Evolutionary conservation across 352 stramenopile species (phyloP).

Genomic region (Globisporangium heterothallicum): DNA sequence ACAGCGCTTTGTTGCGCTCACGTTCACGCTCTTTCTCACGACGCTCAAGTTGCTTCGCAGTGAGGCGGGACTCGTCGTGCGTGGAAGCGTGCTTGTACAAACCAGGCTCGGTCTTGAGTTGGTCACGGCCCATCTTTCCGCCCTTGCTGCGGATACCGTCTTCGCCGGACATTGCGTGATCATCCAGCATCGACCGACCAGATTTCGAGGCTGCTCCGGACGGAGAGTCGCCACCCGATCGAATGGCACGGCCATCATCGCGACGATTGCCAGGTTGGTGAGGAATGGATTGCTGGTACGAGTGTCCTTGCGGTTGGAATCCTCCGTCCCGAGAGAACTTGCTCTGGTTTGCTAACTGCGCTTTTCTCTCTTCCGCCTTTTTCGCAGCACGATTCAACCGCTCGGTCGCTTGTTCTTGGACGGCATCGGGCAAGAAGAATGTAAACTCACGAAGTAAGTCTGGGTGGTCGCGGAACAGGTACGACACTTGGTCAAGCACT

Average conservation of each 20-base stretch:
- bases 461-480: constrained; percentile 98
- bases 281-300: constrained; percentile 14
- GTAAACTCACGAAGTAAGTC: constrained; percentile 99
- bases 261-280: constrained; percentile 18
- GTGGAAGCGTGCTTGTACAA: constrained; percentile 44
- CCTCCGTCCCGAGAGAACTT: constrained; percentile 21
- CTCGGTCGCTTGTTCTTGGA: constrained; percentile 96
- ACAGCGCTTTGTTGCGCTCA: constrained; percentile 70
- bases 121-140: constrained; percentile 28
- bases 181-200: constrained; percentile 31
- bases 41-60: constrained; percentile 53
- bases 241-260: constrained; percentile 33
- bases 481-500: constrained; percentile 96
- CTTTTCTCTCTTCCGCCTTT: constrained; percentile 90
- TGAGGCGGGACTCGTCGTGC: constrained; percentile 42
- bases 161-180: constrained; percentile 33
- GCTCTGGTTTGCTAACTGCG: constrained; percentile 50
- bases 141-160: constrained; percentile 26
- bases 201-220: constrained; percentile 47
- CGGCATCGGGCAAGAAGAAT: constrained; percentile 98
- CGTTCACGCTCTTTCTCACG: constrained; percentile 76
- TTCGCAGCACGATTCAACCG: constrained; percentile 92
- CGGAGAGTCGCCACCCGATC: constrained; percentile 32
- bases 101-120: constrained; percentile 21
- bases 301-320: constrained; percentile 22